A percentile compares a stretch with the other conserved stretches of the same genome.
Conservation (phyloP, 2,329 filamentous ascomycete species). For the Herpomyces periplanetae region DNA sequence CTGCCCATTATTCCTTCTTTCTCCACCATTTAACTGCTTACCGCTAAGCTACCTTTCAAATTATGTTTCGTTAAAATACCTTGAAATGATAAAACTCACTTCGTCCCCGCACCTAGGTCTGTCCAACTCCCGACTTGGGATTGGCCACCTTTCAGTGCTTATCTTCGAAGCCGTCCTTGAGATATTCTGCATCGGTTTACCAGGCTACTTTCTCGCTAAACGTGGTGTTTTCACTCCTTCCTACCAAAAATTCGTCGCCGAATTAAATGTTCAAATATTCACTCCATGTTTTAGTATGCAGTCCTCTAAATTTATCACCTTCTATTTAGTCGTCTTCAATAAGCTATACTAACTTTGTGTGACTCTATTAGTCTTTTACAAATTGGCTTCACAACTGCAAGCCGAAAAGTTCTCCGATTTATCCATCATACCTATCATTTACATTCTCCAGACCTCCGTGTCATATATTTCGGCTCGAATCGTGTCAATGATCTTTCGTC, state of each 20-base stretch:
- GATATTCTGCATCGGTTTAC: conserved; percentile 71
- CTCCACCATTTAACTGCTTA: no score
- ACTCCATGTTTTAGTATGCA: conserved; percentile 66
- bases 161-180: conserved; percentile 85
- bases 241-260: conserved; percentile 80
- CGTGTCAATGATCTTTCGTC: conserved; percentile 33
- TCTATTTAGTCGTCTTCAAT: neutral
- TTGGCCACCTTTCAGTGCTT: conserved; percentile 29
- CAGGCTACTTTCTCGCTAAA: conserved; percentile 63
- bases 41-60: no score
- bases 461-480: conserved; percentile 36
- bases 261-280: conserved; percentile 80
- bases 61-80: no score
- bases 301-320: neutral
- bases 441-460: conserved; percentile 45
- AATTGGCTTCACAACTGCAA: conserved; percentile 70
- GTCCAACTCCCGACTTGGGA: no score
- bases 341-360: conserved; percentile 2
- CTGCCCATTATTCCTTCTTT: no score
- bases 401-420: conserved; percentile 62
- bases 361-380: conserved; percentile 36
- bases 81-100: no score
- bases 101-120: no score
- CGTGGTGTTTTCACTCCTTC: conserved; percentile 79
- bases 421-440: conserved; percentile 78